Conservation (phyloP, 2,329 filamentous ascomycete genomes). For the Aspergillus persii region DNA sequence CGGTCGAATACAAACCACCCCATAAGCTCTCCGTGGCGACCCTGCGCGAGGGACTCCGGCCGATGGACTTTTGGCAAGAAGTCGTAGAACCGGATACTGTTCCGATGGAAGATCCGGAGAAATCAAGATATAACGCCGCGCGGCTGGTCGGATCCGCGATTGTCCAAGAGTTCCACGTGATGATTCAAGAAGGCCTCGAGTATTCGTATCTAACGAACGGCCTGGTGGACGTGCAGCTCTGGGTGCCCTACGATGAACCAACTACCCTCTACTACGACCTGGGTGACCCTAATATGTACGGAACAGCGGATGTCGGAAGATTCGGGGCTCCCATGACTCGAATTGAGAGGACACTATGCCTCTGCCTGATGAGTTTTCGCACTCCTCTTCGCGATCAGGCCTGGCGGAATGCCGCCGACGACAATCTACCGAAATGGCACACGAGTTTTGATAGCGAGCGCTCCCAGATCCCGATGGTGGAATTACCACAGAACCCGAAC, state of each 20-base stretch:
- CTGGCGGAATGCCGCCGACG: constrained; percentile 22
- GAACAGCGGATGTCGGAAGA: too few relatives aligned
- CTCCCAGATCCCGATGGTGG: constrained; percentile 19
- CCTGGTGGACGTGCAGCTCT: constrained; percentile 18
- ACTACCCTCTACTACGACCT: constrained; percentile 28
- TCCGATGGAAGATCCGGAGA: constrained; percentile 11
- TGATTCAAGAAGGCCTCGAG: constrained; percentile 28
- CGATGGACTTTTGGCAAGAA: constrained; percentile 19
- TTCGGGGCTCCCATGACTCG: too few relatives aligned
- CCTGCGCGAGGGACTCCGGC: constrained; percentile 15
- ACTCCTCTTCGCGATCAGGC: constrained; percentile 17
- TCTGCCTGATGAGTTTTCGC: constrained; percentile 24
- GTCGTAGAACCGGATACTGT: constrained; percentile 13
- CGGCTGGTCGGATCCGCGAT: constrained; percentile 18
- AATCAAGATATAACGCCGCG: constrained; percentile 23
- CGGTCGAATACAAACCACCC: constrained; percentile 21
- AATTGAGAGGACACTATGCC: constrained; percentile 20
- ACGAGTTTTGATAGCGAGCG: constrained; percentile 18
- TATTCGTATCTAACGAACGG: constrained; percentile 28
- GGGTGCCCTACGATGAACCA: constrained; percentile 21
- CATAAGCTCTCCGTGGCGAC: constrained; percentile 18
- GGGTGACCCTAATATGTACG: too few relatives aligned
- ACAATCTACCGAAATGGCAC: constrained; percentile 19
- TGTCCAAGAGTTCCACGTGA: constrained; percentile 27
- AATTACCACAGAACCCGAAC: constrained; percentile 14